Percentiles rank a stretch among this genome's conserved stretches.
Conservation (phyloP, 441 rosid genomes). For the Caryocar brasiliense region DNA sequence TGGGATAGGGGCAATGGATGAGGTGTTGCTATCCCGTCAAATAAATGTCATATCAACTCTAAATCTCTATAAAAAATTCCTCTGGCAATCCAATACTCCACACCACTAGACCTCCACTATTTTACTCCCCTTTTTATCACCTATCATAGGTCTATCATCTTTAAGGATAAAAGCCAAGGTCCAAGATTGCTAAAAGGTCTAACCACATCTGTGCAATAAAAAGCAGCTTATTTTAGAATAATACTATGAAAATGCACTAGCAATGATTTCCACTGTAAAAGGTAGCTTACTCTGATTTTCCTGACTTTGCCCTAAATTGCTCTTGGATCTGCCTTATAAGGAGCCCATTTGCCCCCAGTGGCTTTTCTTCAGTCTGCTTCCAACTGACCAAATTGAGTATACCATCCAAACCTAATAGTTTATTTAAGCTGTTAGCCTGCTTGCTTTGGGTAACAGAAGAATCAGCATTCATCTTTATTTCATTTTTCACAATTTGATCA, state of each 20-base stretch:
- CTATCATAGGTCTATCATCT: background rate
- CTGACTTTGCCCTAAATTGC: constrained; percentile 86
- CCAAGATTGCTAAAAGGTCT: too few species aligned
- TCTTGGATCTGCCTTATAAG: constrained; percentile 92
- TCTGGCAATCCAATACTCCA: too few species aligned
- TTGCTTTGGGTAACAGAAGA: constrained; percentile 73
- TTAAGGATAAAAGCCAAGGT: too few species aligned
- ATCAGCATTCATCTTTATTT: constrained; percentile 83
- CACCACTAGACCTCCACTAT: background rate
- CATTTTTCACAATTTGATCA: constrained; percentile 85
- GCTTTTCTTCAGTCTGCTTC: constrained; percentile 84
- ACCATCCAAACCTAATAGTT: constrained; percentile 84
- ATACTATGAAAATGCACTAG: too few species aligned
- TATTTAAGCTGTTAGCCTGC: constrained; percentile 85
- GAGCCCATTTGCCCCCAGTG: constrained; percentile 91
- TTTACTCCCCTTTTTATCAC: background rate
- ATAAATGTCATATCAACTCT: too few species aligned
- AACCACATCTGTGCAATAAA: too few species aligned
- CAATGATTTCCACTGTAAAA: background rate
- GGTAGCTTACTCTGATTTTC: constrained; percentile 80
- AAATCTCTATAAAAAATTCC: too few species aligned
- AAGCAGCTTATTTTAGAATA: too few species aligned
- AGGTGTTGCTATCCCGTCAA: too few species aligned
- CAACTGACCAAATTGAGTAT: constrained; percentile 79
- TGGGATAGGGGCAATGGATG: too few species aligned